phyloP scores from a whole-genome alignment of 768 basidiomycete species.

The Punctularia strigosozonata region DNA sequence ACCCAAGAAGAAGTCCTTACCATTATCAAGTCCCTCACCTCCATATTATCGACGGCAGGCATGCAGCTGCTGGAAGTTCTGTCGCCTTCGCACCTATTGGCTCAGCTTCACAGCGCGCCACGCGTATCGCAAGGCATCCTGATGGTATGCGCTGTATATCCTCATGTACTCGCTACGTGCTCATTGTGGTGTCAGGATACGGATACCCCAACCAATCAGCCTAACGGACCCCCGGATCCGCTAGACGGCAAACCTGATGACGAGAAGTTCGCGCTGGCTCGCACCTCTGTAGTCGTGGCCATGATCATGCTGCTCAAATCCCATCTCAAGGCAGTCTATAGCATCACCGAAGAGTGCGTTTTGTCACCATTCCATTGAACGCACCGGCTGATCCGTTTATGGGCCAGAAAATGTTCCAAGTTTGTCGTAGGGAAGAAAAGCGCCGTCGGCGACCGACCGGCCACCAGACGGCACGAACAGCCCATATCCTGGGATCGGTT shows the following conservation, averaged over 20 bases:
- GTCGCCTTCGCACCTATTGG: conserved; percentile 59
- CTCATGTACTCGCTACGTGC: background rate
- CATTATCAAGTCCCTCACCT: conserved; percentile 70
- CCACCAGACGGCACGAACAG: conserved; percentile 45
- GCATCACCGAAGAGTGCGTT: conserved; percentile 83
- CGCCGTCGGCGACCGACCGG: conserved; percentile 76
- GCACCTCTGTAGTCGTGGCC: conserved; percentile 67
- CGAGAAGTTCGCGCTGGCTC: conserved; percentile 26
- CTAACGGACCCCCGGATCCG: too few species aligned
- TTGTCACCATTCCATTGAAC: background rate
- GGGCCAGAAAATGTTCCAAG: conserved; percentile 76
- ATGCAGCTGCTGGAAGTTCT: conserved; percentile 70
- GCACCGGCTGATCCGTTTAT: conserved; percentile 1
- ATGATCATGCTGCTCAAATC: conserved; percentile 82
- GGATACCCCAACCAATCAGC: background rate
- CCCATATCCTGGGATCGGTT: conserved; percentile 66
- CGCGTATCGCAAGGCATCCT: background rate
- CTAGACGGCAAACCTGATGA: too few species aligned
- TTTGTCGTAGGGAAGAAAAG: conserved; percentile 85
- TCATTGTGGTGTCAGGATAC: background rate
- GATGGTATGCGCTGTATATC: background rate
- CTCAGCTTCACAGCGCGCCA: conserved; percentile 36
- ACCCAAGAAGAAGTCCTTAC: conserved; percentile 87
- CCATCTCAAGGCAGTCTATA: conserved; percentile 74
- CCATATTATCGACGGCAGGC: conserved; percentile 65